These are phyloP conservation scores for Exophiala alcalophila DNA, from an alignment of 2,329 filamentous ascomycete genomes.

Conservation along the genomic window DNA sequence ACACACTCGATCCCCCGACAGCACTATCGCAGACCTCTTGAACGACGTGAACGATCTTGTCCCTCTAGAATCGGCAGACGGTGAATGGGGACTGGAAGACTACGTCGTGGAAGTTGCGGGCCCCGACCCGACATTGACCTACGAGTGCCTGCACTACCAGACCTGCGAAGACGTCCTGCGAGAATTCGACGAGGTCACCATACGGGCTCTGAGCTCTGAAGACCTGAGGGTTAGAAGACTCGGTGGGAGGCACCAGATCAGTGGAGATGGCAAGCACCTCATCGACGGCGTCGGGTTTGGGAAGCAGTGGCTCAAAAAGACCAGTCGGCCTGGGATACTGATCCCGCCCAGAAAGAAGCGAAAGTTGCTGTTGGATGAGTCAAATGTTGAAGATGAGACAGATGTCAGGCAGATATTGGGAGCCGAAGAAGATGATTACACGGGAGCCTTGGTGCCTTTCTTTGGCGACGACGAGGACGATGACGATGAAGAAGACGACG, in stretches of 20 bases:
- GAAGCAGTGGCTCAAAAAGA: conserved; percentile 61
- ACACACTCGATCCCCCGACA: conserved; percentile 43
- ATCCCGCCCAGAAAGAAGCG: conserved; percentile 73
- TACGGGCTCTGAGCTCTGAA: conserved; percentile 71
- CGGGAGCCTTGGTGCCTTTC: conserved; percentile 20
- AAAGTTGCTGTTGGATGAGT: conserved; percentile 42
- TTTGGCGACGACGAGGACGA: conserved; percentile 24
- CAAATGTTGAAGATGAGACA: conserved; percentile 34
- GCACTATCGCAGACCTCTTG: conserved; percentile 73
- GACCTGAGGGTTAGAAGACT: conserved; percentile 72
- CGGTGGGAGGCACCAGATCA: conserved; percentile 78
- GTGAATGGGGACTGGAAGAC: conserved; percentile 81
- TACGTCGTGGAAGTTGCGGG: conserved; percentile 76
- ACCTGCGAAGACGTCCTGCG: conserved; percentile 66
- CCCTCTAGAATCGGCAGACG: conserved; percentile 68
- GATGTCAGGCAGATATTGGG: conserved; percentile 24
- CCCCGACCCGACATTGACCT: conserved; percentile 47
- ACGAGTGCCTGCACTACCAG: conserved; percentile 86
- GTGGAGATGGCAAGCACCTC: conserved; percentile 71
- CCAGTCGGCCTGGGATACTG: conserved; percentile 62
- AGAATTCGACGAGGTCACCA: conserved; percentile 81
- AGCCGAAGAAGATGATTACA: conserved; percentile 2
- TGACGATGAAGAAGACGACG: conserved; percentile 35
- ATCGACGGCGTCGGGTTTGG: conserved; percentile 86
- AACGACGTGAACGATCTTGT: conserved; percentile 75